Percentiles rank a stretch among this genome's conserved stretches.
Conservation (phyloP, 345 rosid species). For the Capsella bursapastoris region DNA sequence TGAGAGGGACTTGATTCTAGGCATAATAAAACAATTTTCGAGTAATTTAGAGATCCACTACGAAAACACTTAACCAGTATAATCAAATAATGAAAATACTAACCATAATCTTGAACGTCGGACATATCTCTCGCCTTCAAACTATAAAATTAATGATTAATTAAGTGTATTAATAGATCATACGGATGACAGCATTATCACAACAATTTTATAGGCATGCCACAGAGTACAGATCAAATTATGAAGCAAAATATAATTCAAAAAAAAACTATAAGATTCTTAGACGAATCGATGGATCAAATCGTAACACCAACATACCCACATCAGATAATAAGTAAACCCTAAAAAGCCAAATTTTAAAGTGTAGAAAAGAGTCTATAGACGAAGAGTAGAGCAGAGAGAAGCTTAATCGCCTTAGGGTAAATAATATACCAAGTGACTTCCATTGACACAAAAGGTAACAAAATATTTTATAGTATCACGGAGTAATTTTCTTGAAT, state of each 20-base stretch:
- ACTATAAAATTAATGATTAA: background rate
- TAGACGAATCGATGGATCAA: background rate
- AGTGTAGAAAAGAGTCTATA: background rate
- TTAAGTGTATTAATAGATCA: background rate
- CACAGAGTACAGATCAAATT: background rate
- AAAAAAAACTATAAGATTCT: background rate
- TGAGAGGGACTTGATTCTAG: background rate
- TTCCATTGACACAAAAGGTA: background rate
- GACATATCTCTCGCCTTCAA: conserved; percentile 55
- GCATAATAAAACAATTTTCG: background rate
- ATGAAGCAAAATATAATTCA: background rate
- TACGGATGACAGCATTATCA: background rate
- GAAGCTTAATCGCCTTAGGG: conserved; percentile 11
- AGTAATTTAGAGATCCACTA: background rate
- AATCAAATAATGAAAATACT: background rate
- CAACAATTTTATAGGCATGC: background rate
- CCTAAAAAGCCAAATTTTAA: background rate
- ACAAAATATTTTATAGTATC: background rate
- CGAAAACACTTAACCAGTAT: background rate
- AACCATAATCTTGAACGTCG: conserved; percentile 34
- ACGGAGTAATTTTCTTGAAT: background rate
- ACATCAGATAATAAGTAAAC: background rate
- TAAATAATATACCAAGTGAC: background rate
- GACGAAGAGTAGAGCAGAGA: background rate
- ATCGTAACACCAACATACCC: background rate